Evolutionary conservation across 2,329 filamentous ascomycete species (phyloP).

Genomic region (Cordyceps fumosorosea): DNA sequence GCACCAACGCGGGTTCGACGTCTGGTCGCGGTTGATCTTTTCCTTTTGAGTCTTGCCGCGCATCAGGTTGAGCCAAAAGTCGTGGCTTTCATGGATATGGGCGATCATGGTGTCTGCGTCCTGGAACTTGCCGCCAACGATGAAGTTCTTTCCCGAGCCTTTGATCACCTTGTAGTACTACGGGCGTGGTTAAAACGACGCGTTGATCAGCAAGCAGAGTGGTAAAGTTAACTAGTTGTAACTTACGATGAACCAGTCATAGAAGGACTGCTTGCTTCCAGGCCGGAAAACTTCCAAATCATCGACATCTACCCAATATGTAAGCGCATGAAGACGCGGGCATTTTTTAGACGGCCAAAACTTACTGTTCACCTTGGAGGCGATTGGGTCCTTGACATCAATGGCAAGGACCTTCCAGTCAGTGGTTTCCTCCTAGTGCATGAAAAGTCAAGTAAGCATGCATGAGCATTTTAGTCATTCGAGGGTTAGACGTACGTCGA

Average conservation of each 20-base stretch:
- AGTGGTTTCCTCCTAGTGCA: slow-evolving; percentile 25
- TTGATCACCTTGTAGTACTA: slow-evolving; percentile 36
- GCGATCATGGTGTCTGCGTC: slow-evolving; percentile 26
- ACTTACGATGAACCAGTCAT: slow-evolving; percentile 34
- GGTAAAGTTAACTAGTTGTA: too few species aligned
- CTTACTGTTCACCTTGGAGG: slow-evolving; percentile 27
- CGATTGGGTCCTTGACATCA: slow-evolving; percentile 33
- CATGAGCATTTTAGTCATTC: accelerated
- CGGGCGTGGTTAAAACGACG: not conserved
- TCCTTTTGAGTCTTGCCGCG: slow-evolving; percentile 28
- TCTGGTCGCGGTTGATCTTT: slow-evolving; percentile 37
- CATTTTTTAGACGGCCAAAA: not conserved
- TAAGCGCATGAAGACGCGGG: slow-evolving; percentile 10
- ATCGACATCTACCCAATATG: slow-evolving; percentile 21
- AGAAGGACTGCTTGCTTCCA: slow-evolving; percentile 26
- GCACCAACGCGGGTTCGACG: slow-evolving; percentile 23
- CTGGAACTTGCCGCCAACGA: slow-evolving; percentile 31
- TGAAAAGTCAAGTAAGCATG: slow-evolving; percentile 9
- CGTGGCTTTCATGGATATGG: slow-evolving; percentile 30
- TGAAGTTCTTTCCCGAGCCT: slow-evolving; percentile 29
- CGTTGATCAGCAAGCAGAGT: too few species aligned
- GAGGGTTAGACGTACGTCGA: slow-evolving; percentile 23
- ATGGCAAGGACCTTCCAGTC: slow-evolving; percentile 37
- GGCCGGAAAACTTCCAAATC: slow-evolving; percentile 35
- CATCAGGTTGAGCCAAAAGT: slow-evolving; percentile 33